Evolutionary conservation across 2,329 filamentous ascomycete genomes (phyloP).

Genomic region (Pezizomycotina sp.): DNA sequence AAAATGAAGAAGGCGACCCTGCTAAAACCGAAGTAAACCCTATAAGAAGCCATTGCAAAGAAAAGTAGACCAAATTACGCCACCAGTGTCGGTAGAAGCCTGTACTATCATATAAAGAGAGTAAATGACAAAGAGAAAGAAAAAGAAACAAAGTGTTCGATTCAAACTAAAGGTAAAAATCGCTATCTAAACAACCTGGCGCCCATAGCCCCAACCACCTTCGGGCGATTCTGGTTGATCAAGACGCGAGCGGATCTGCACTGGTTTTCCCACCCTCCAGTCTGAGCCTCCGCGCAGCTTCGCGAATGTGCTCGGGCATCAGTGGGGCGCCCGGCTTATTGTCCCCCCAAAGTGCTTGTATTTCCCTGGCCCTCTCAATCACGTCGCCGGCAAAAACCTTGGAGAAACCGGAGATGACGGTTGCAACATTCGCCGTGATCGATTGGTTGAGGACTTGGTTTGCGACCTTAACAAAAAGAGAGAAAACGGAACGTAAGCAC

Average conservation of each 20-base stretch:
- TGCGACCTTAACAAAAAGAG: conserved; percentile 34
- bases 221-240: conserved; percentile 16
- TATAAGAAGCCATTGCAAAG: too few relatives aligned
- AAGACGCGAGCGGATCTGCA: conserved; percentile 20
- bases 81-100: too few relatives aligned
- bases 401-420: conserved; percentile 46
- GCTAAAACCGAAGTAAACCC: too few relatives aligned
- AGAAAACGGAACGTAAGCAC: too few relatives aligned
- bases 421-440: conserved; percentile 47
- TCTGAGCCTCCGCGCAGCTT: conserved; percentile 23
- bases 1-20: too few relatives aligned
- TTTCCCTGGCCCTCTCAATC: conserved; percentile 46
- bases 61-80: too few relatives aligned
- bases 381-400: conserved; percentile 52
- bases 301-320: conserved; percentile 24
- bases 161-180: too few relatives aligned
- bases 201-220: conserved; percentile 16
- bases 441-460: conserved; percentile 53
- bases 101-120: too few relatives aligned
- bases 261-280: conserved; percentile 23
- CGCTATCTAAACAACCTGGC: conserved; percentile 16
- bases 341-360: conserved; percentile 39
- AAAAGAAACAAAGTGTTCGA: too few relatives aligned
- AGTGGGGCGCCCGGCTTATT: conserved; percentile 21
- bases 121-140: too few relatives aligned